Base-by-base conservation (phyloP, 768 basidiomycete species). In the Mycena rebaudengoi region DNA sequence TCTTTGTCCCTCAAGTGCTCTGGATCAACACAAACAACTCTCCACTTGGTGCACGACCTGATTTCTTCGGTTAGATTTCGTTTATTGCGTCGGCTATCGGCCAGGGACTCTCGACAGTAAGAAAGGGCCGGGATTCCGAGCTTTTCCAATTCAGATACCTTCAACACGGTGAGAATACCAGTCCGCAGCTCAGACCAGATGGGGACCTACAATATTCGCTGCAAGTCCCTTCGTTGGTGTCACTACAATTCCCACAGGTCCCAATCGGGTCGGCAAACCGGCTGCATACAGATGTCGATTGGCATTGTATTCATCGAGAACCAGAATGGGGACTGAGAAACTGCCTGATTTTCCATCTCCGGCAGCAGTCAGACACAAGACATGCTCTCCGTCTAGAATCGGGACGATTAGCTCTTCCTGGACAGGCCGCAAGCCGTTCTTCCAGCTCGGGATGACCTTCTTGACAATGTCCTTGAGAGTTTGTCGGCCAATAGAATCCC, bases 151-250 rank as follows among this genome's bases (percentile, higher is more conserved):
- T 56, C 55, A 7, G 35, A 23, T 8, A 56, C 55, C 55, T 56
- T 3, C 14, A 23, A 10, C 13, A 4, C 39, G 18, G 5, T 30
- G 6, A 5, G 23, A 18, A 10, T 30, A n/a, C 1, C 5, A 44
- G 13, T 16, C 8, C 2, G 16, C n/a, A 13, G 37, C 2, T 8
- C 13, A 35, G 28, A 32, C 3, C 13, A 40, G 21, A 10, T 20
- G 43, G 11, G 7, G 43, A 44, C 54, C 6, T n/a, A 45, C 54
- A 16, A 56, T 56, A 44, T 56, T 56, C 2, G 2, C 14, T 5
- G 54, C 54, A 3, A 56, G 28, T 11, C 54, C 54, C 20, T 56
- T 56, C 14, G 54, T 56, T 7, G 54, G 54, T 4, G 41, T 56
- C 2, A 56, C 41, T 8, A 56, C 41, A 8, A 56, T 33, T 32